Base-by-base conservation (phyloP, 2,329 filamentous ascomycete species). In the Ophiosphaerella narmari region DNA sequence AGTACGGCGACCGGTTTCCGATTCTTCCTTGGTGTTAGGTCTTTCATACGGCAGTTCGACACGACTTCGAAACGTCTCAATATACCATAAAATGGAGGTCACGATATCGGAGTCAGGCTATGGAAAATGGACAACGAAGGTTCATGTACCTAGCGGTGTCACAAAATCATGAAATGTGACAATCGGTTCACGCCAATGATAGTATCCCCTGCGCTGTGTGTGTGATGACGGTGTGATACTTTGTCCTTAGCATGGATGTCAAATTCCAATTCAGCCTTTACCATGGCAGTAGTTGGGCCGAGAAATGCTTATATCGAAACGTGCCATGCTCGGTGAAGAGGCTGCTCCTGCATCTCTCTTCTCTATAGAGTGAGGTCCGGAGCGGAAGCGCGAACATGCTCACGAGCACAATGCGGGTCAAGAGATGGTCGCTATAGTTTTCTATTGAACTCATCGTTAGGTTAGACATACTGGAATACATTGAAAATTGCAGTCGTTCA, bases 281-380 rank as follows among this genome's bases (percentile, higher is more conserved):
- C 43, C 77, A 74, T 96, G 90, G 88, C 90, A 91, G 86, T 81
- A 83, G 86, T 92, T 92, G 91, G 92, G 91, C 91, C 90, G 92
- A 96, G 91, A 96, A 91, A 91, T 96, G 91, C 91, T 94, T 84
- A 71, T 56, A 71, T 63, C 43, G 46, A 70, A 51, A 63, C 55
- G 53, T 57, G 58, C 64, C 60, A 61, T 67, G 60, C 67, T 70
- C 55, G 65, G 61, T 46, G 66, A 67, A 64, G 61, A 70, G 67
- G 55, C 66, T 61, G 59, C 61, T 58, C 56, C 57, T 39, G 52
- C 52, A 43, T 58, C 53, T 56, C 53, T 48, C 48, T 54, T 44
- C 49, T 36, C 43, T 21, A 32, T 54, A 65, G 54, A 45, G 55
- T 37, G 55, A 44, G 45, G 60, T 56, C 52, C 52, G 57, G 53